Evolutionary conservation across 768 basidiomycete genomes (phyloP).

Genomic region (Royoungia palumana): DNA sequence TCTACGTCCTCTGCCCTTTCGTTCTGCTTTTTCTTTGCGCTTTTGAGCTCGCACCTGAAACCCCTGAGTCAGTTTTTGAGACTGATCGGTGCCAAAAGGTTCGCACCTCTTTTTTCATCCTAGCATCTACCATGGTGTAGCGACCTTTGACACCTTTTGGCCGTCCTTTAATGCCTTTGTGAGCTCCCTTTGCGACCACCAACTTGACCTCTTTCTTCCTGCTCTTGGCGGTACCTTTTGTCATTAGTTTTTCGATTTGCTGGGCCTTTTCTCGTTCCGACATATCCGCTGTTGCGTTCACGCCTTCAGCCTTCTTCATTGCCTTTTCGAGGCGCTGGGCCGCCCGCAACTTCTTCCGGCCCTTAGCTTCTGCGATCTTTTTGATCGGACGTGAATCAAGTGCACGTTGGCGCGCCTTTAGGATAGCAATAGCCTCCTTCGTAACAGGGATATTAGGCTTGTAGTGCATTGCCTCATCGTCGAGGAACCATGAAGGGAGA

Average conservation of each 20-base stretch:
- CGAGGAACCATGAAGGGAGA: constrained; percentile 94
- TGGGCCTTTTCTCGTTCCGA: constrained; percentile 94
- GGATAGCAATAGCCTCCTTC: constrained; percentile 84
- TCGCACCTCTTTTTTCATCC: constrained; percentile 88
- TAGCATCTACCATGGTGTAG: constrained; percentile 90
- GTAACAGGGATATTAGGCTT: constrained; percentile 95
- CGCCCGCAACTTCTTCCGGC: constrained; percentile 91
- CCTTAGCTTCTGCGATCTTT: constrained; percentile 98
- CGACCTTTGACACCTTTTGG: constrained; percentile 96
- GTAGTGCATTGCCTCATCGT: constrained; percentile 92
- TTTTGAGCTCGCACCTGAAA: constrained; percentile 78
- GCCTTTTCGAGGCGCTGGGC: constrained; percentile 83
- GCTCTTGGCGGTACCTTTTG: constrained; percentile 66
- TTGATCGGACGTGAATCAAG: constrained; percentile 97
- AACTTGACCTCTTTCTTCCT: constrained; percentile 79
- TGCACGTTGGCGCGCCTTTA: constrained; percentile 88
- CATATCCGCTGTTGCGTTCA: constrained; percentile 83
- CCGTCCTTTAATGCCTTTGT: constrained; percentile 86
- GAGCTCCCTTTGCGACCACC: constrained; percentile 87
- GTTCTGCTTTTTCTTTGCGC: constrained; percentile 69
- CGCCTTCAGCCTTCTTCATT: constrained; percentile 93
- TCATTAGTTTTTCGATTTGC: constrained; percentile 90
- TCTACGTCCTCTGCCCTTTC: constrained; percentile 44
- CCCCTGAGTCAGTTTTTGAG: background rate
- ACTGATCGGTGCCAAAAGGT: background rate